Conservation (phyloP, 768 basidiomycete genomes). For the Bullera alba region DNA sequence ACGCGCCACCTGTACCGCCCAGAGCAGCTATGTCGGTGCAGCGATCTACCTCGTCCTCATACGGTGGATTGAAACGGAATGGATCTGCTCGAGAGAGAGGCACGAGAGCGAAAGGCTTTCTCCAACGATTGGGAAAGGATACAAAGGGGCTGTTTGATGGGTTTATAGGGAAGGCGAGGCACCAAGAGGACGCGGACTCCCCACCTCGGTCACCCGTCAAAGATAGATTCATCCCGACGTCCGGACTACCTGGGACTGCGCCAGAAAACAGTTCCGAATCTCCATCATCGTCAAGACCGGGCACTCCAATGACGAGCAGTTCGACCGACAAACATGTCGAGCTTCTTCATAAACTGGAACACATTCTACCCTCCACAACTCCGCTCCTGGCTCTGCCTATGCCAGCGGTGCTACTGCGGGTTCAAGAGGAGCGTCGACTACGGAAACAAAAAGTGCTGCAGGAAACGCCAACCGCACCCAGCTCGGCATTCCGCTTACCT, state of each 20-base stretch:
- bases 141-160: conserved; percentile 16
- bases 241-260: background rate
- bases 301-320: background rate
- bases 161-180: conserved; percentile 5
- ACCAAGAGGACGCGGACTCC: too few species aligned
- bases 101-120: conserved; percentile 17
- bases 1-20: conserved; percentile 15
- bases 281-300: background rate
- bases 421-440: conserved; percentile 23
- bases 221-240: background rate
- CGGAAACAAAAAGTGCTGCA: conserved; percentile 24
- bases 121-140: conserved; percentile 27
- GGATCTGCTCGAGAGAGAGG: conserved; percentile 7
- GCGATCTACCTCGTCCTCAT: background rate
- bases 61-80: conserved; percentile 1
- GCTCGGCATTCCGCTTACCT: too few species aligned
- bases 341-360: conserved; percentile 14
- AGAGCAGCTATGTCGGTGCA: background rate
- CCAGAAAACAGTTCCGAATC: background rate
- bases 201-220: background rate
- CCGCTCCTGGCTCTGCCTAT: conserved; percentile 31
- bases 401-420: conserved; percentile 25
- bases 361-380: conserved; percentile 22
- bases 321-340: conserved; percentile 17
- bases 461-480: conserved; percentile 13